Percentiles rank a stretch among this genome's conserved stretches.
These are phyloP conservation scores for Phycomyces blakesleeanus DNA, from an alignment of 192 early-diverging fungal genomes.

Conservation along the genomic window DNA sequence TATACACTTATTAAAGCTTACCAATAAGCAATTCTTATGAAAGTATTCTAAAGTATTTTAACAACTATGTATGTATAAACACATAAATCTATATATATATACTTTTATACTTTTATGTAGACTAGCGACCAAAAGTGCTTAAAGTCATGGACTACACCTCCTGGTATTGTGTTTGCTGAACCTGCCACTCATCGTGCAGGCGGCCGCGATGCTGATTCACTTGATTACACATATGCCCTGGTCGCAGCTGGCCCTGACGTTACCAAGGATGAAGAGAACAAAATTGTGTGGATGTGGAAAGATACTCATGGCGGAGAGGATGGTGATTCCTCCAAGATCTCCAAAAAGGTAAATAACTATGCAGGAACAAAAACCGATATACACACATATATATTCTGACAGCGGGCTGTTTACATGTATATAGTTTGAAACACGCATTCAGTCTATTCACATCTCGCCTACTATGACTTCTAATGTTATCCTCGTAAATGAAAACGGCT, in stretches of 20 bases:
- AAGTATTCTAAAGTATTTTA: no score
- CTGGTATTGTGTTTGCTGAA: constrained; percentile 42
- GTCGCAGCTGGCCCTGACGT: constrained; percentile 48
- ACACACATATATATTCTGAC: neutral
- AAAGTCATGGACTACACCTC: constrained; percentile 48
- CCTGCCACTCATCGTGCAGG: constrained; percentile 36
- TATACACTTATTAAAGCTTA: neutral
- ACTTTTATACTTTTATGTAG: no score
- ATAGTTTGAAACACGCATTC: constrained; percentile 45
- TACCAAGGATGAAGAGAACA: constrained; percentile 41
- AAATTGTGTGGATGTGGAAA: constrained; percentile 50
- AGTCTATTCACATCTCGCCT: constrained; percentile 41
- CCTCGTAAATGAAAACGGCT: constrained; percentile 40
- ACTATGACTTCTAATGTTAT: constrained; percentile 39
- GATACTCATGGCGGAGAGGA: constrained; percentile 20
- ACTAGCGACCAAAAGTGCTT: constrained; percentile 49
- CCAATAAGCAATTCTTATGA: no score
- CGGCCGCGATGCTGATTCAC: constrained; percentile 11
- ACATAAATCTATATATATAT: no score
- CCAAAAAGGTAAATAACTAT: constrained; percentile 28
- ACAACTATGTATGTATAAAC: neutral
- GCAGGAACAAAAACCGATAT: constrained; percentile 1
- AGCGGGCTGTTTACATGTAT: neutral
- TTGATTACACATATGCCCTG: constrained; percentile 42
- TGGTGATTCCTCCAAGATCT: constrained; percentile 19